A percentile compares a stretch with the other conserved stretches of the same genome.
Evolutionary conservation across 83 land plant genomes (phyloP).

Genomic region (Thuja plicata): DNA sequence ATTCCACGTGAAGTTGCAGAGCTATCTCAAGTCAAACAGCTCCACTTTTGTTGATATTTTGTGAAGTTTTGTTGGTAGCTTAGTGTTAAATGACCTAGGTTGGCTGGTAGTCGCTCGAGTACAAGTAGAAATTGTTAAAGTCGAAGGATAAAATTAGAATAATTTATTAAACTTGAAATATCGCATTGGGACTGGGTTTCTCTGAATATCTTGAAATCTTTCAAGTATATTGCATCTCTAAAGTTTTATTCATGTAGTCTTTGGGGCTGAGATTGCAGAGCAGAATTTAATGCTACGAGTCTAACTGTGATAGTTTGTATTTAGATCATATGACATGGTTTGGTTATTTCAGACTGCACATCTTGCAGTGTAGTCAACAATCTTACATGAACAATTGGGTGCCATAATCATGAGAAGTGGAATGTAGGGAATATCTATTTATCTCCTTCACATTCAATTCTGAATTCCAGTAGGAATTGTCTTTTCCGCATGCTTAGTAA

Average conservation of each 20-base stretch:
- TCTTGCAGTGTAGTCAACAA: not conserved
- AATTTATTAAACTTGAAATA: too few species aligned
- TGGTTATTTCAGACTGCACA: not conserved
- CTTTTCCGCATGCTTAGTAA: not conserved
- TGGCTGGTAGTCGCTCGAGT: not conserved
- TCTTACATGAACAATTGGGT: not conserved
- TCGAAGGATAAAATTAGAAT: too few species aligned
- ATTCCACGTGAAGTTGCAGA: not conserved
- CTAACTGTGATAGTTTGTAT: not conserved
- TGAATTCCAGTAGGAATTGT: not conserved
- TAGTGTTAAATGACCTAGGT: not conserved
- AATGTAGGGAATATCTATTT: not conserved
- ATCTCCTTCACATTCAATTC: not conserved
- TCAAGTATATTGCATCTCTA: not conserved
- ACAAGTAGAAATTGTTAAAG: not conserved
- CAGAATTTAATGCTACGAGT: not conserved
- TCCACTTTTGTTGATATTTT: not conserved
- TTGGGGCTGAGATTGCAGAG: not conserved
- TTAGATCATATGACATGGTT: not conserved
- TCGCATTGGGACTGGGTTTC: not conserved
- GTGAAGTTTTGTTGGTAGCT: not conserved
- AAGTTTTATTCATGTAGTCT: not conserved
- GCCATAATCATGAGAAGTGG: not conserved
- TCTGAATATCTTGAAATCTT: not conserved
- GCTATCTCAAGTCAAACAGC: not conserved